Evolutionary conservation across 2,329 filamentous ascomycete genomes (phyloP).

Genomic region (Monilinia fructicola): DNA sequence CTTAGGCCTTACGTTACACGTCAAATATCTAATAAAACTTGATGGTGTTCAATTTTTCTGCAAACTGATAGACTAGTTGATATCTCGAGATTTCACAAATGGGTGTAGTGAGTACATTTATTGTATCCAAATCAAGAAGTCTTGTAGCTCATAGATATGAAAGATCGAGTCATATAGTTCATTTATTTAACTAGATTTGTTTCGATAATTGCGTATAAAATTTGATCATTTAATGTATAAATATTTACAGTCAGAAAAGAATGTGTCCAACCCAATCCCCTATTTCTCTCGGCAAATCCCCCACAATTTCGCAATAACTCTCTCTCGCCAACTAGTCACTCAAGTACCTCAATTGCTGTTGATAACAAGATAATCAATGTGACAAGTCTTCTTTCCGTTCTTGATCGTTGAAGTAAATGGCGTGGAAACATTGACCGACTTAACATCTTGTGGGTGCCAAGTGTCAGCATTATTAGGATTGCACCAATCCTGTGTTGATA

Average conservation of each 20-base stretch:
- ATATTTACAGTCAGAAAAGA: too few species aligned
- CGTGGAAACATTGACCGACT: neutral
- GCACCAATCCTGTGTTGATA: constrained; percentile 15
- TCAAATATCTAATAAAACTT: neutral
- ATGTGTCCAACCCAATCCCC: neutral
- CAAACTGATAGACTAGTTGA: neutral
- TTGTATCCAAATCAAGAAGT: neutral
- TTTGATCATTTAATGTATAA: neutral
- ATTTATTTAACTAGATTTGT: neutral
- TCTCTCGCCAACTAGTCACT: too few species aligned
- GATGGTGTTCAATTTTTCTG: neutral
- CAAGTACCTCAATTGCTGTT: neutral
- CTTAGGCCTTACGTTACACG: too few species aligned
- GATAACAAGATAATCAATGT: constrained; percentile 8
- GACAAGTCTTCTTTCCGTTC: constrained; percentile 5
- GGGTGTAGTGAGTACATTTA: neutral
- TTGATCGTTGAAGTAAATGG: constrained; percentile 6
- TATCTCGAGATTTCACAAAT: too few species aligned
- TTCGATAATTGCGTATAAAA: neutral
- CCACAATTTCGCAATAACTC: too few species aligned
- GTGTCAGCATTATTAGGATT: neutral
- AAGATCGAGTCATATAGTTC: neutral
- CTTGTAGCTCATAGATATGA: neutral
- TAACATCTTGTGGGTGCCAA: constrained; percentile 6
- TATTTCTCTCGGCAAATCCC: neutral